Evolutionary conservation across 2,329 filamentous ascomycete species (phyloP).

Genomic region (Volutella citrinella): DNA sequence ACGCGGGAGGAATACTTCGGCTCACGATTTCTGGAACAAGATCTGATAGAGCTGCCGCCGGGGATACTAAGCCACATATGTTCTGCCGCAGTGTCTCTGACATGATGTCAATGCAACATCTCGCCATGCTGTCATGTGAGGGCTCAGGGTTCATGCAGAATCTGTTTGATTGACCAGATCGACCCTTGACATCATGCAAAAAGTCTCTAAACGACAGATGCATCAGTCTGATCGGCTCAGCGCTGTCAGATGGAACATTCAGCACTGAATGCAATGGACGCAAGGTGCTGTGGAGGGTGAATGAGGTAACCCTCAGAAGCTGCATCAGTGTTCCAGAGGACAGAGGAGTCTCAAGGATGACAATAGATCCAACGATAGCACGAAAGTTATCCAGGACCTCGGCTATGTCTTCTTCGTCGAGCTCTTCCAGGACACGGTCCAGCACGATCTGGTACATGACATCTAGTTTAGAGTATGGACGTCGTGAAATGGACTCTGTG

Average conservation of each 20-base stretch:
- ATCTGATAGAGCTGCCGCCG: not conserved
- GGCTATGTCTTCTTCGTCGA: not conserved
- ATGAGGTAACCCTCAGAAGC: constrained; percentile 17
- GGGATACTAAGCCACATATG: constrained; percentile 3
- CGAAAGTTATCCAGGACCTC: constrained; percentile 19
- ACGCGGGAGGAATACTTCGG: constrained; percentile 21
- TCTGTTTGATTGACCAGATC: constrained; percentile 24
- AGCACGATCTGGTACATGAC: constrained; percentile 17
- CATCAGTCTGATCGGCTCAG: constrained; percentile 5
- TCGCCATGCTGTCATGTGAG: constrained; percentile 30
- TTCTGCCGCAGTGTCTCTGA: not conserved
- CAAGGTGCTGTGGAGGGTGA: constrained; percentile 15
- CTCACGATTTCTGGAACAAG: constrained; percentile 5
- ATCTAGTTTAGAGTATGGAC: constrained; percentile 10
- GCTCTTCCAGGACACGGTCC: constrained; percentile 6
- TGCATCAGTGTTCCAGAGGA: constrained; percentile 17
- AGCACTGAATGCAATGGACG: constrained; percentile 16
- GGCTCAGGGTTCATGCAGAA: constrained; percentile 37
- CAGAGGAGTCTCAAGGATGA: constrained; percentile 7
- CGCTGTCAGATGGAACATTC: not conserved
- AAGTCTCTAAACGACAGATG: constrained; percentile 37
- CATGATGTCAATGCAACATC: constrained; percentile 5
- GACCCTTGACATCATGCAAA: too few relatives aligned
- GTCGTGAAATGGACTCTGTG: constrained; percentile 13
- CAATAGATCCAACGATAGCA: constrained; percentile 16